Evolutionary conservation across 768 basidiomycete genomes (phyloP).

Genomic region (Suillus alpinus): DNA sequence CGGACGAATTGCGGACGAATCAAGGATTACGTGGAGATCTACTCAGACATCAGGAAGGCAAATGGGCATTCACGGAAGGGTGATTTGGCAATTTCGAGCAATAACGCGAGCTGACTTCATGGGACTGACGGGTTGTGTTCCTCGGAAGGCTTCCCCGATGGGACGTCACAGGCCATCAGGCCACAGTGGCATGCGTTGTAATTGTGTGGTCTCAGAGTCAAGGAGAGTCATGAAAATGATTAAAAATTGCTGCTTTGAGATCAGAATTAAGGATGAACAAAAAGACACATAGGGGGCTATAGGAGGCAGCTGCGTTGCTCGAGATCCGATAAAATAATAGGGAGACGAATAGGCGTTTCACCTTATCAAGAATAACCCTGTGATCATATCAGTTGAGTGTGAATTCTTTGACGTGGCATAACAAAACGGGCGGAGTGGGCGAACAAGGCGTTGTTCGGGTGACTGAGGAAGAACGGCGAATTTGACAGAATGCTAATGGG

Average conservation of each 20-base stretch:
- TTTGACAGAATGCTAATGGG: neutral
- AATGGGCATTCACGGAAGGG: neutral
- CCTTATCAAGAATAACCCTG: neutral
- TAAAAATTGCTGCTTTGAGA: neutral
- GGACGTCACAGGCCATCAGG: neutral
- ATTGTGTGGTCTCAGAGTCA: neutral
- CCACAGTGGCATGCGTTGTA: neutral
- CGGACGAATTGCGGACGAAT: neutral
- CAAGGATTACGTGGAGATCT: neutral
- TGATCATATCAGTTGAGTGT: conserved; percentile 5
- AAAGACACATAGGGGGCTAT: neutral
- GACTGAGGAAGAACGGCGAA: neutral
- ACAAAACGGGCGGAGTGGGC: conserved; percentile 2
- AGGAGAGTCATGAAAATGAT: neutral
- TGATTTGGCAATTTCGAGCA: neutral
- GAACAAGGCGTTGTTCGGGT: neutral
- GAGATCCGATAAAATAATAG: conserved; percentile 1
- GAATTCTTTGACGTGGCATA: conserved; percentile 3
- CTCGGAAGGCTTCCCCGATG: neutral
- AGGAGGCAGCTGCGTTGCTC: neutral
- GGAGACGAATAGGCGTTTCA: neutral
- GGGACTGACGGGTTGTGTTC: neutral
- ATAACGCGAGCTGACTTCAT: neutral
- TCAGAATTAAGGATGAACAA: neutral
- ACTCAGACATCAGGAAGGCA: neutral